Percentiles rank a stretch among this genome's conserved stretches.
These are phyloP conservation scores for Tausonia pullulans DNA, from an alignment of 1,284 basidiomycete genomes.

Conservation along the genomic window DNA sequence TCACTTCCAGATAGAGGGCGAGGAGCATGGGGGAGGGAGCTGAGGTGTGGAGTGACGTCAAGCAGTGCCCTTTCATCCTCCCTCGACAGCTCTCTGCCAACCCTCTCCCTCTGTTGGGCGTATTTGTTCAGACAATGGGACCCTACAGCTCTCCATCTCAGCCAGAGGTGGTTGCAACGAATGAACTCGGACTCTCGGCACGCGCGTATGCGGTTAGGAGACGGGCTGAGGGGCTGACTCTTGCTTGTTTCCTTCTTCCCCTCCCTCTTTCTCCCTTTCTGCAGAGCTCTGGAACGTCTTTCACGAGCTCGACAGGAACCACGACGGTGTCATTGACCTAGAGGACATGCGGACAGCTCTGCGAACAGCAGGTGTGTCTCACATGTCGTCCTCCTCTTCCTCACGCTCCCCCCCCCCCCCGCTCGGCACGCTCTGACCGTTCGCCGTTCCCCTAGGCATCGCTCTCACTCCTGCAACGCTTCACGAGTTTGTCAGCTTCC, in stretches of 20 bases:
- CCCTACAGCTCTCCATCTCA: too few species aligned
- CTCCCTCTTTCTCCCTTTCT: conserved; percentile 26
- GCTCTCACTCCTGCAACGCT: conserved; percentile 52
- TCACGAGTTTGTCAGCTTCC: conserved; percentile 65
- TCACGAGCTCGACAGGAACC: conserved; percentile 74
- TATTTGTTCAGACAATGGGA: too few species aligned
- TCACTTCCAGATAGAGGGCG: too few species aligned
- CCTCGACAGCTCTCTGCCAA: too few species aligned
- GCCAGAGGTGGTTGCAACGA: too few species aligned
- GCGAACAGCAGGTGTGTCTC: conserved; percentile 53
- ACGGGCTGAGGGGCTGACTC: conserved; percentile 1
- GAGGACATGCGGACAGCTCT: conserved; percentile 60
- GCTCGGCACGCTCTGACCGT: neutral
- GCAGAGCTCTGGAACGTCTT: conserved; percentile 80
- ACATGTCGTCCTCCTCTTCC: conserved; percentile 1
- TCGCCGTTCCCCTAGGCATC: conserved; percentile 45
- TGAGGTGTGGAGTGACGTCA: too few species aligned
- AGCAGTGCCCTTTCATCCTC: too few species aligned
- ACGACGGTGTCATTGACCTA: conserved; percentile 66
- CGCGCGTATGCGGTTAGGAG: too few species aligned
- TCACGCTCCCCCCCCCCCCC: conserved; percentile 16
- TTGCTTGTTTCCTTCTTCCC: conserved; percentile 7
- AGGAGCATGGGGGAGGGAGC: too few species aligned
- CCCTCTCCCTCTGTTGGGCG: too few species aligned
- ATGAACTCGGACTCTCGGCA: too few species aligned